phyloP scores from a whole-genome alignment of 1,284 basidiomycete species.

The Rhodotorula mucilaginosa region DNA sequence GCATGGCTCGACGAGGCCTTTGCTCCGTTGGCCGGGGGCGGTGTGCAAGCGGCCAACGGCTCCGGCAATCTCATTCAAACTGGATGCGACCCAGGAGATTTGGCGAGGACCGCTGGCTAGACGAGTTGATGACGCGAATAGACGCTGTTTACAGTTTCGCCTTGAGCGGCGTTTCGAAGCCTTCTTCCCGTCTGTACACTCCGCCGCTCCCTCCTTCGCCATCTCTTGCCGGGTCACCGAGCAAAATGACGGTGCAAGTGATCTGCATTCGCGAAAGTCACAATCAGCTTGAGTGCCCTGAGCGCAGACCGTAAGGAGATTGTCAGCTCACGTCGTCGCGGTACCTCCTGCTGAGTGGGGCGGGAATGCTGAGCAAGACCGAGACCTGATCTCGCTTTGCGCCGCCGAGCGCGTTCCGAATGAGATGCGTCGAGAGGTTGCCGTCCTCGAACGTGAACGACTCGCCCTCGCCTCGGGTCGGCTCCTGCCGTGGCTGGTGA shows the following conservation, averaged over 20 bases:
- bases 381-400: conserved; percentile 67
- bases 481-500: conserved; percentile 40
- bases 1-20: conserved; percentile 4
- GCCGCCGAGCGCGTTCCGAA: conserved; percentile 90
- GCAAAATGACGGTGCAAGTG: conserved; percentile 37
- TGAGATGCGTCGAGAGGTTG: conserved; percentile 84
- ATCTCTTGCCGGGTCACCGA: conserved; percentile 29
- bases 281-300: neutral
- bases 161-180: conserved; percentile 10
- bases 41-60: neutral
- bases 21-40: neutral
- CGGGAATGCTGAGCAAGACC: conserved; percentile 77
- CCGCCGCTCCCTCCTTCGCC: conserved; percentile 37
- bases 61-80: too few species aligned
- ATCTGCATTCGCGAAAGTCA: conserved; percentile 11
- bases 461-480: conserved; percentile 55
- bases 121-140: neutral
- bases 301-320: neutral
- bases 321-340: conserved; percentile 71
- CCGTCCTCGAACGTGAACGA: conserved; percentile 69
- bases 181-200: conserved; percentile 36
- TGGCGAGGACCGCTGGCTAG: too few species aligned
- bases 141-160: conserved; percentile 11
- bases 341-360: conserved; percentile 72
- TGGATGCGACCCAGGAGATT: too few species aligned